Conservation (phyloP, 75 land plant species). For the Chamaecyparis obtusa region DNA sequence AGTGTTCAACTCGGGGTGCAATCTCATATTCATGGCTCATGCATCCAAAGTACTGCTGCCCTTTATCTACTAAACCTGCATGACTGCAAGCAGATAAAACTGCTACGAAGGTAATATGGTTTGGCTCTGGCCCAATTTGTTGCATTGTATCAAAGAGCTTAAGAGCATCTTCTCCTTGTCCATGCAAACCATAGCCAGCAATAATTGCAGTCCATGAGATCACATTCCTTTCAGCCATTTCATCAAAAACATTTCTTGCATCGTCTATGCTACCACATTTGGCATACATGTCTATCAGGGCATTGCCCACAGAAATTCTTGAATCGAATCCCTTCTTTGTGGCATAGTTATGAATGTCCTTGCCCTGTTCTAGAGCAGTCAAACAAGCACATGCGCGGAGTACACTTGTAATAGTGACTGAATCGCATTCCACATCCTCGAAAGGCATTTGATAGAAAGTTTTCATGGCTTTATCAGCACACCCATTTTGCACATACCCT, state of each 20-base stretch:
- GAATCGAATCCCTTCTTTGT: constrained; percentile 9
- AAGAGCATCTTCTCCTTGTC: background rate
- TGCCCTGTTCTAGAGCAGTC: constrained; percentile 10
- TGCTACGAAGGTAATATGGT: constrained; percentile 18
- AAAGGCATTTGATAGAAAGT: constrained; percentile 8
- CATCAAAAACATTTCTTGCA: constrained; percentile 24
- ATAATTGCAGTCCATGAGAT: constrained; percentile 33
- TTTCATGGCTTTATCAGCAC: constrained; percentile 6
- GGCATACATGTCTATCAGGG: constrained; percentile 35
- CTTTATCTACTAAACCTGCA: constrained; percentile 22
- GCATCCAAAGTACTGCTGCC: constrained; percentile 5
- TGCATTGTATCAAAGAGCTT: constrained; percentile 18
- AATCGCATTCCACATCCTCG: constrained; percentile 8
- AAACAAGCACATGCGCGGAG: constrained; percentile 22
- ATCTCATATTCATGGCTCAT: constrained; percentile 15
- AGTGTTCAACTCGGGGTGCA: constrained; percentile 26
- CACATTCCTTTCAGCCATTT: constrained; percentile 14
- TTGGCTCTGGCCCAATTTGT: constrained; percentile 15
- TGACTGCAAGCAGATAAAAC: constrained; percentile 31
- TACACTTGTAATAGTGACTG: background rate
- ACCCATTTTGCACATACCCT: constrained; percentile 19
- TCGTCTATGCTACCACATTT: constrained; percentile 24
- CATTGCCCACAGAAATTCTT: constrained; percentile 18
- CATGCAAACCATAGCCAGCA: constrained; percentile 20
- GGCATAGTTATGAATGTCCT: constrained; percentile 13